Conservation (phyloP, 2,329 filamentous ascomycete species). For the Emmonsia crescens region DNA sequence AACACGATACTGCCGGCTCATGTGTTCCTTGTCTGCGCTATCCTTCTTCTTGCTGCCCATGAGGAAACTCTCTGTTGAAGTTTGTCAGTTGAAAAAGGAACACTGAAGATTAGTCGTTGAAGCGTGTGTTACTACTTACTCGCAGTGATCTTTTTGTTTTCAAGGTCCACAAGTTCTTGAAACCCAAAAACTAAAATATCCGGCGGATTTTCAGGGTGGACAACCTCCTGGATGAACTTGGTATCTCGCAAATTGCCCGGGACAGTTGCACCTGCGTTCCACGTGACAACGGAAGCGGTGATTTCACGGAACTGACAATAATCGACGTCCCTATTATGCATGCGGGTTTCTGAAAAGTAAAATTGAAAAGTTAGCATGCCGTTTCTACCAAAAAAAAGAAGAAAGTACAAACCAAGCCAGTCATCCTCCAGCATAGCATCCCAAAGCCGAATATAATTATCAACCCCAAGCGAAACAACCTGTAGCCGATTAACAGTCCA, state of each 20-base stretch:
- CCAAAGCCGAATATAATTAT: slow-evolving; percentile 77
- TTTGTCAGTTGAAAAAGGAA: neutral
- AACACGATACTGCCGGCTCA: slow-evolving; percentile 94
- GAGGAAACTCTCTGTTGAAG: slow-evolving; percentile 59
- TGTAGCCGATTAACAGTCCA: slow-evolving; percentile 79
- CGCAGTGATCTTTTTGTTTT: slow-evolving; percentile 96
- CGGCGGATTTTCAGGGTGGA: slow-evolving; percentile 65
- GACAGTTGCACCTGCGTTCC: slow-evolving; percentile 97
- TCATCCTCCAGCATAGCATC: slow-evolving; percentile 89
- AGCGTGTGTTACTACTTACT: slow-evolving; percentile 41
- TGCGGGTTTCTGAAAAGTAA: slow-evolving; percentile 52
- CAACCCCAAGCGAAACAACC: slow-evolving; percentile 75
- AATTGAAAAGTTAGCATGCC: neutral
- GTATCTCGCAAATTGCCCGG: slow-evolving; percentile 69
- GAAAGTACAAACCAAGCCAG: slow-evolving; percentile 55
- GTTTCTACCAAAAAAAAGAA: neutral
- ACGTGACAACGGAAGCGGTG: slow-evolving; percentile 72
- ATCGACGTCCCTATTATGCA: slow-evolving; percentile 71
- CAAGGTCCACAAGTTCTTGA: slow-evolving; percentile 94
- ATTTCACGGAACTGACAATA: slow-evolving; percentile 82
- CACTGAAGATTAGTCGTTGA: neutral
- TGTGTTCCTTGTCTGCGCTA: slow-evolving; percentile 62
- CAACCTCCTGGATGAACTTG: slow-evolving; percentile 67
- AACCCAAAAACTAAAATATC: slow-evolving; percentile 95
- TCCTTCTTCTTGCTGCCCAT: slow-evolving; percentile 61